Evolutionary conservation across 805 yeast species (phyloP).

Genomic region (Starmera amethionina): DNA sequence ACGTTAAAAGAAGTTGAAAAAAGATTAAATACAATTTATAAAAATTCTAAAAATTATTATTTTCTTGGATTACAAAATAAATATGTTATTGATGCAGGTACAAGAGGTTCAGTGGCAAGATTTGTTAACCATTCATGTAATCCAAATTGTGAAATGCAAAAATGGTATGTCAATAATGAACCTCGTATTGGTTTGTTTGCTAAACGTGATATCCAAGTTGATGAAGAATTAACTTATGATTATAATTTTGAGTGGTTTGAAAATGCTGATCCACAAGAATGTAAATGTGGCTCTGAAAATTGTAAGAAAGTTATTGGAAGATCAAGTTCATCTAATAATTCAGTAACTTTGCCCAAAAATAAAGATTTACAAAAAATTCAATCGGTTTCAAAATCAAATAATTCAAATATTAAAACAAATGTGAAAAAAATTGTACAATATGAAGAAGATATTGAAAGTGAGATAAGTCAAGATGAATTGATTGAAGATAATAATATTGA

Average conservation of each 20-base stretch:
- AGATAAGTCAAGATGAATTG: too few species aligned
- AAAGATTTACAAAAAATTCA: too few species aligned
- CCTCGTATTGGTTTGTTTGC: conserved; percentile 40
- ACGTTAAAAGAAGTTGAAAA: conserved; percentile 27
- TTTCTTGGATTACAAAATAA: conserved; percentile 33
- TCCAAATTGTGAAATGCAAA: conserved; percentile 39
- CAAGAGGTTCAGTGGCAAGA: conserved; percentile 36
- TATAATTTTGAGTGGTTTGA: conserved; percentile 37
- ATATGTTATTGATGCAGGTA: conserved; percentile 33
- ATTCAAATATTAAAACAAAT: too few species aligned
- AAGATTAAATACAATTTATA: conserved; percentile 25
- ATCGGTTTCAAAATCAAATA: too few species aligned
- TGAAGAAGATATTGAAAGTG: too few species aligned
- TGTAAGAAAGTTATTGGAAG: conserved; percentile 32
- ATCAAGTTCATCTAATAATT: too few species aligned
- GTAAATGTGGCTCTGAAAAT: conserved; percentile 31
- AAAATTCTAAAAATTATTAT: conserved; percentile 25
- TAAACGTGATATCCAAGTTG: conserved; percentile 23
- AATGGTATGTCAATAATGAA: conserved; percentile 35
- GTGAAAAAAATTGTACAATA: too few species aligned
- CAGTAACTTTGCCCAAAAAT: too few species aligned
- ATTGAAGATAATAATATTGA: too few species aligned
- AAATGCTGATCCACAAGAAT: conserved; percentile 32
- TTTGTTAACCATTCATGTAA: conserved; percentile 41
- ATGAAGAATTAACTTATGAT: conserved; percentile 38